These are phyloP conservation scores for Melaleuca quinquenervia DNA, from an alignment of 345 rosid species.

Conservation along the genomic window DNA sequence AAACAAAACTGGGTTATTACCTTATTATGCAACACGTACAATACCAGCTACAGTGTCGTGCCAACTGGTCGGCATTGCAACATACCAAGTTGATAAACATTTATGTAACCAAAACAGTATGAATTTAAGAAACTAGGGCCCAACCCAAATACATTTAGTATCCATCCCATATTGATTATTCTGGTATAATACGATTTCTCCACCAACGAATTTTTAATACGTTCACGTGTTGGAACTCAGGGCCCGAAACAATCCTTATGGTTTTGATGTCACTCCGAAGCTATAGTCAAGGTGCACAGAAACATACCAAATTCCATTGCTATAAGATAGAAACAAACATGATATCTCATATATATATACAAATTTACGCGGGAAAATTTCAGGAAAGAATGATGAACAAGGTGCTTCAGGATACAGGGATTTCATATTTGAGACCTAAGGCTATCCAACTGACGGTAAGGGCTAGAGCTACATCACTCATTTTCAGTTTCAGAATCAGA, in stretches of 20 bases:
- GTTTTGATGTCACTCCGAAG: too few relatives aligned
- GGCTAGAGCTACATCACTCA: neutral
- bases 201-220: neutral
- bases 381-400: neutral
- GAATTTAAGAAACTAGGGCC: neutral
- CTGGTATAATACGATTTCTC: neutral
- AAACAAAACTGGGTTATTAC: neutral
- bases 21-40: neutral
- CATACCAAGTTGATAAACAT: neutral
- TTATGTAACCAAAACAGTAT: neutral
- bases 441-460: neutral
- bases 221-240: neutral
- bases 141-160: neutral
- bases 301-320: neutral
- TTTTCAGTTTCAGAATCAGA: constrained; percentile 12
- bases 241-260: too few relatives aligned
- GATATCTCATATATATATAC: neutral
- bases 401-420: neutral
- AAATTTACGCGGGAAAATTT: neutral
- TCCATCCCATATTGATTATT: neutral
- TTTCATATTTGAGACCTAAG: neutral
- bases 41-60: neutral
- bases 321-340: neutral
- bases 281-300: too few relatives aligned
- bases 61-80: neutral